These are phyloP conservation scores for Xylariomycetidae sp. DNA, from an alignment of 2,329 filamentous ascomycete genomes.

Conservation along the genomic window DNA sequence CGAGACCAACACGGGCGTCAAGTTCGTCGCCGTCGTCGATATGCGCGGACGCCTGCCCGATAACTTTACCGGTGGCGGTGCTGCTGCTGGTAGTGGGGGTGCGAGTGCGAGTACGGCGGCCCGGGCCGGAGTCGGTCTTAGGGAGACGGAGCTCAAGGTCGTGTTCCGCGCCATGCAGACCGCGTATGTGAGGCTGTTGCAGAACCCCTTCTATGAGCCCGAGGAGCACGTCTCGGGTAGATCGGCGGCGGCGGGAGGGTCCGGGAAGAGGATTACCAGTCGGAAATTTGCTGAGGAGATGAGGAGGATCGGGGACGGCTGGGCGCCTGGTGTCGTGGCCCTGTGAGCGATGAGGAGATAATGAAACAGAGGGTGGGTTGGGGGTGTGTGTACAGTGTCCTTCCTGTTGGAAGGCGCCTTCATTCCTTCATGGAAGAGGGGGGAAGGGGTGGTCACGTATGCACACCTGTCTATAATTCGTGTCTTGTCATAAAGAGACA, in stretches of 20 bases:
- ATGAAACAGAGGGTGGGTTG: no score
- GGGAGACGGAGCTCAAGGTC: constrained; percentile 82
- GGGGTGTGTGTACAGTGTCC: no score
- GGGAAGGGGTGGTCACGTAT: neutral
- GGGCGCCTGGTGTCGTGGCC: constrained; percentile 67
- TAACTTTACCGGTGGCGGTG: constrained; percentile 8
- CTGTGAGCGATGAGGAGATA: no score
- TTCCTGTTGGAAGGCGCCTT: no score
- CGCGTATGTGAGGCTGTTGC: constrained; percentile 82
- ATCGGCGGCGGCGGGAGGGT: constrained; percentile 41
- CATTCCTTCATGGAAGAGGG: no score
- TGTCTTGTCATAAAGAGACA: no score
- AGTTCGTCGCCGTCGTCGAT: constrained; percentile 86
- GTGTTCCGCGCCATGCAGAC: constrained; percentile 89
- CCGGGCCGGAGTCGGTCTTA: constrained; percentile 61
- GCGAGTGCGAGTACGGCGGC: constrained; percentile 26
- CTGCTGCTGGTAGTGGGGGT: constrained; percentile 4
- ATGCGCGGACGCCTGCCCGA: constrained; percentile 66
- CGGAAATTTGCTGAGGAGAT: constrained; percentile 77
- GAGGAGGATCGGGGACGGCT: constrained; percentile 76
- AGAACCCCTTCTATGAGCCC: constrained; percentile 93
- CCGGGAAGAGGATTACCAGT: constrained; percentile 72
- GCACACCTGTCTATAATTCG: no score
- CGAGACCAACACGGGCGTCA: constrained; percentile 92
- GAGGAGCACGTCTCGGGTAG: constrained; percentile 66